Evolutionary conservation across 2,329 filamentous ascomycete genomes (phyloP).

Genomic region (Cercospora citrullina): DNA sequence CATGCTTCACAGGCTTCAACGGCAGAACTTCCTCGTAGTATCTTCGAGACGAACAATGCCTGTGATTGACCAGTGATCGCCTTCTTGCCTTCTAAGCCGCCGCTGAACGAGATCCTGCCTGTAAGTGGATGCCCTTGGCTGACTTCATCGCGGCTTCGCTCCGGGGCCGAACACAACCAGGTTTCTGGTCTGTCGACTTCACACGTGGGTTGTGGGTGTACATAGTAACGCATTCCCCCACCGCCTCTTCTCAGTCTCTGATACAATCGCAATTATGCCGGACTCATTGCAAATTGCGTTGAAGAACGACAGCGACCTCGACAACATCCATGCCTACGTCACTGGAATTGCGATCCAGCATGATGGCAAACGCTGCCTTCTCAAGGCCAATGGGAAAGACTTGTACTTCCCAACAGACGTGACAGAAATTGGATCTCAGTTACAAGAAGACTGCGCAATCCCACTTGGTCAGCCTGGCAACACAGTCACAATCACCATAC

Average conservation of each 20-base stretch:
- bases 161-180: slow-evolving; percentile 1
- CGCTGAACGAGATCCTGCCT: neutral
- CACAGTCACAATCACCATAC: slow-evolving; percentile 37
- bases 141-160: neutral
- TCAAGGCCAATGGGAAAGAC: slow-evolving; percentile 39
- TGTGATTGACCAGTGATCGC: neutral
- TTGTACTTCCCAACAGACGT: slow-evolving; percentile 40
- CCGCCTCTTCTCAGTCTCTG: neutral
- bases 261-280: slow-evolving; percentile 32
- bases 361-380: slow-evolving; percentile 35
- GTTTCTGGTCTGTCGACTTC: neutral
- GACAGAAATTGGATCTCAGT: slow-evolving; percentile 34
- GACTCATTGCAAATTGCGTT: slow-evolving; percentile 39
- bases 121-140: slow-evolving; percentile 11
- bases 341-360: slow-evolving; percentile 42
- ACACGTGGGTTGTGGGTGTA: too few relatives aligned
- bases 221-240: neutral
- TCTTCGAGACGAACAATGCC: neutral
- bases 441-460: slow-evolving; percentile 42
- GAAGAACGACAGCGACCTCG: slow-evolving; percentile 38
- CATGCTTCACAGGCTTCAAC: neutral
- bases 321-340: slow-evolving; percentile 40
- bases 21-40: neutral
- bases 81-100: neutral
- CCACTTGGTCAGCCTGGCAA: slow-evolving; percentile 39